Percentiles rank a stretch among this genome's conserved stretches.
Evolutionary conservation across 2,329 filamentous ascomycete species (phyloP).

Genomic region (Cyphellophora attinorum): DNA sequence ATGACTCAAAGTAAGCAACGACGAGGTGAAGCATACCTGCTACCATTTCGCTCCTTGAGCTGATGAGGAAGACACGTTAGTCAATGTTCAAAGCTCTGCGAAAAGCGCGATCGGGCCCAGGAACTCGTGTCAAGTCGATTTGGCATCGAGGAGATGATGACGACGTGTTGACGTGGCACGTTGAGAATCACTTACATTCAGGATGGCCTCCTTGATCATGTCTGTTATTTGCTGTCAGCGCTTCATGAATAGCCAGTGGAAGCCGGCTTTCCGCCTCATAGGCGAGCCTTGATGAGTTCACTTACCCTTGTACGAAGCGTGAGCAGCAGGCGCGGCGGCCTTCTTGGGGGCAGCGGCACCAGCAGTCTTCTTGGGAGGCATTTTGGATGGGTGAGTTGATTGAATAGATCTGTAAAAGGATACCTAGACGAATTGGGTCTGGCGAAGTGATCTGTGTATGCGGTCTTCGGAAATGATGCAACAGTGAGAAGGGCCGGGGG

Average conservation of each 20-base stretch:
- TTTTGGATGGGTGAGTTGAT: too few relatives aligned
- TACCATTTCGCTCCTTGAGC: slow-evolving; percentile 63
- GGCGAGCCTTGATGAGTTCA: slow-evolving; percentile 37
- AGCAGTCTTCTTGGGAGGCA: slow-evolving; percentile 58
- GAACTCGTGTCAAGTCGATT: not conserved
- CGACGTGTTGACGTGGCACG: slow-evolving; percentile 9
- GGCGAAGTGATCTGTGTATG: too few relatives aligned
- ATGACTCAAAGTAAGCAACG: slow-evolving; percentile 11
- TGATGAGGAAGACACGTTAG: slow-evolving; percentile 43
- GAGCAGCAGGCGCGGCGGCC: slow-evolving; percentile 43
- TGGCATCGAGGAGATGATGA: slow-evolving; percentile 6
- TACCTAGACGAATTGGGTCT: too few relatives aligned
- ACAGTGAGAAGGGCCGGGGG: too few relatives aligned
- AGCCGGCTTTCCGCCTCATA: slow-evolving; percentile 26
- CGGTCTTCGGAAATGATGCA: too few relatives aligned
- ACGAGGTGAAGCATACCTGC: slow-evolving; percentile 45
- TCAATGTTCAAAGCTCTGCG: slow-evolving; percentile 4
- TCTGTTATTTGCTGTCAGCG: slow-evolving; percentile 47
- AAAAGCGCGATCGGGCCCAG: not conserved
- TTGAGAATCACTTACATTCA: slow-evolving; percentile 55
- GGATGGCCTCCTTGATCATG: slow-evolving; percentile 65
- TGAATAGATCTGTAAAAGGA: too few relatives aligned
- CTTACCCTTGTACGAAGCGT: slow-evolving; percentile 60
- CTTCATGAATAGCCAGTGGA: slow-evolving; percentile 42
- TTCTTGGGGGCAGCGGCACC: slow-evolving; percentile 39